Conservation (phyloP, 1,284 basidiomycete species). For the Malassezia furfur region DNA sequence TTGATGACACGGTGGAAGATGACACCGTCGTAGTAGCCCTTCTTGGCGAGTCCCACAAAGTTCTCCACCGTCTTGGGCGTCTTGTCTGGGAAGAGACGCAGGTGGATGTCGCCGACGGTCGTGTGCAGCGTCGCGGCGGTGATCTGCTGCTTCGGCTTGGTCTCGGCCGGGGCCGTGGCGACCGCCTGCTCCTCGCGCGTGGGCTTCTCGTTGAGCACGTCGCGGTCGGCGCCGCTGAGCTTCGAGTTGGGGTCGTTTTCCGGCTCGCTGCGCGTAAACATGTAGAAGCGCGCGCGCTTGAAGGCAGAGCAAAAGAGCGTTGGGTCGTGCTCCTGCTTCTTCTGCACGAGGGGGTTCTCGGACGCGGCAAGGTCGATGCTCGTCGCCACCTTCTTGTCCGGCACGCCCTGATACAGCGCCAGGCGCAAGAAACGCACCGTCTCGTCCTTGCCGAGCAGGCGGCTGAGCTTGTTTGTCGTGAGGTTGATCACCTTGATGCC, state of each 20-base stretch:
- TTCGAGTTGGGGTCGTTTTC: slow-evolving; percentile 62
- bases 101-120: slow-evolving; percentile 75
- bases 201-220: slow-evolving; percentile 96
- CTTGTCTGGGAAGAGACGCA: slow-evolving; percentile 79
- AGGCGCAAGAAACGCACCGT: slow-evolving; percentile 80
- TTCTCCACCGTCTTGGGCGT: slow-evolving; percentile 94
- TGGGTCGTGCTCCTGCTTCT: slow-evolving; percentile 64
- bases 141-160: slow-evolving; percentile 51
- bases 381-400: slow-evolving; percentile 71
- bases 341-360: slow-evolving; percentile 78
- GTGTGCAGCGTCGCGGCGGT: slow-evolving; percentile 76
- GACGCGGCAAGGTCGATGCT: slow-evolving; percentile 92
- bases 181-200: slow-evolving; percentile 92
- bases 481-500: slow-evolving; percentile 96
- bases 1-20: slow-evolving; percentile 96
- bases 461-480: slow-evolving; percentile 81
- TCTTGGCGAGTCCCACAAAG: slow-evolving; percentile 85
- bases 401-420: slow-evolving; percentile 82
- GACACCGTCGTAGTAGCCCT: slow-evolving; percentile 83
- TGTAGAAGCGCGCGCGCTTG: slow-evolving; percentile 88
- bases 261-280: slow-evolving; percentile 84
- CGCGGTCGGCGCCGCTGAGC: slow-evolving; percentile 61
- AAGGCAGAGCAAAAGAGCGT: slow-evolving; percentile 86
- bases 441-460: slow-evolving; percentile 88
- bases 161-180: slow-evolving; percentile 56